Conservation (phyloP, 768 basidiomycete species). For the Lactarius pseudohatsudake region DNA sequence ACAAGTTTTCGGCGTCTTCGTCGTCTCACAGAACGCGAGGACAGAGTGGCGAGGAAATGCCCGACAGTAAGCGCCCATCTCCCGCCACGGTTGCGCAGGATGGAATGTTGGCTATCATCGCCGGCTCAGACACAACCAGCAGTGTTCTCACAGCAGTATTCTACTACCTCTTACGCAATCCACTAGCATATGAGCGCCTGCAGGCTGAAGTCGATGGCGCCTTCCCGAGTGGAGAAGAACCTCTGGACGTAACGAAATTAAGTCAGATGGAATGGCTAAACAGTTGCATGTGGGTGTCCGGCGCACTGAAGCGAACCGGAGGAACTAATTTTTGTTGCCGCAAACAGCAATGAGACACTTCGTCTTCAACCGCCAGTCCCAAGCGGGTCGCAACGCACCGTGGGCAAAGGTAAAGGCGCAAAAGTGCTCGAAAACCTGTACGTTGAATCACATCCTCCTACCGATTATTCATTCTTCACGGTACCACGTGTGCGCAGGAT, state of each 20-base stretch:
- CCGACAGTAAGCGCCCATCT: neutral
- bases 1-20: neutral
- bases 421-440: neutral
- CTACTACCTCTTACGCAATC: neutral
- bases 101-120: neutral
- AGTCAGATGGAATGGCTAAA: slow-evolving; percentile 13
- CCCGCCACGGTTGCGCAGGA: neutral
- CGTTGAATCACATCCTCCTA: neutral
- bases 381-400: neutral
- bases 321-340: neutral
- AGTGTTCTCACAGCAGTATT: neutral
- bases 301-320: too few relatives aligned
- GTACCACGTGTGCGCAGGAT: neutral
- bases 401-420: neutral
- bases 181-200: neutral
- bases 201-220: neutral
- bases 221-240: slow-evolving; percentile 8
- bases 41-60: neutral
- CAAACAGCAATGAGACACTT: neutral
- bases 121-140: neutral
- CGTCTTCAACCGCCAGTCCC: neutral
- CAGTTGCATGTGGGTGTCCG: slow-evolving; percentile 8
- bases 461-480: neutral
- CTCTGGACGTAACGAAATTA: slow-evolving; percentile 5
- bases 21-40: neutral